Evolutionary conservation across 495 filamentous ascomycete species (phyloP).

Genomic region (Xylaria intraflava): DNA sequence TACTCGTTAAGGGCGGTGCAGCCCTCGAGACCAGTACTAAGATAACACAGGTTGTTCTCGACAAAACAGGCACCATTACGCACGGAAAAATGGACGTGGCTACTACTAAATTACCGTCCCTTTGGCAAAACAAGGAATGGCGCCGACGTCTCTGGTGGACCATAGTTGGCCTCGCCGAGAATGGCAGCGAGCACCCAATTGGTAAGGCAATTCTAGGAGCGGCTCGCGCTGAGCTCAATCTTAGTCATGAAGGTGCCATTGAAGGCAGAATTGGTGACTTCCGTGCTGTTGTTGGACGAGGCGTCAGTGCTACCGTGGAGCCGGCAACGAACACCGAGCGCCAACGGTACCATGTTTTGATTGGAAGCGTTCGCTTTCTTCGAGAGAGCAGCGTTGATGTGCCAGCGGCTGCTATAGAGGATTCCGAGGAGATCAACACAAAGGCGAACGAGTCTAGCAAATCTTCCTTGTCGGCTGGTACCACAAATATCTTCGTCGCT

Average conservation of each 20-base stretch:
- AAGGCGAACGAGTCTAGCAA: constrained; percentile 28
- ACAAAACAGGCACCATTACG: constrained; percentile 96
- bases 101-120: constrained; percentile 54
- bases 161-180: constrained; percentile 85
- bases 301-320: constrained; percentile 75
- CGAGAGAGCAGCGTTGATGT: constrained; percentile 59
- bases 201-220: constrained; percentile 72
- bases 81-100: constrained; percentile 91
- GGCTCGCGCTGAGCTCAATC: constrained; percentile 65
- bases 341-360: constrained; percentile 65
- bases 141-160: constrained; percentile 84
- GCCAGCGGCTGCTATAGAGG: constrained; percentile 52
- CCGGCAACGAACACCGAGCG: constrained; percentile 60
- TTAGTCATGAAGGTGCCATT: constrained; percentile 64
- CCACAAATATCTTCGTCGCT: constrained; percentile 84
- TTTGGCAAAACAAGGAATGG: constrained; percentile 64
- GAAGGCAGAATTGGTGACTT: constrained; percentile 83
- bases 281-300: constrained; percentile 73
- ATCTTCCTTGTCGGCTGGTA: constrained; percentile 48
- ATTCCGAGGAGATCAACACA: constrained; percentile 49
- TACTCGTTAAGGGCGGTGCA: constrained; percentile 92
- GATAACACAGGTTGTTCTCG: constrained; percentile 90
- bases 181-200: constrained; percentile 91
- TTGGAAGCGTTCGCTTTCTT: constrained; percentile 78
- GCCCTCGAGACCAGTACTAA: constrained; percentile 89